Evolutionary conservation across 345 rosid genomes (phyloP).

Genomic region (Ceriops zippeliana): DNA sequence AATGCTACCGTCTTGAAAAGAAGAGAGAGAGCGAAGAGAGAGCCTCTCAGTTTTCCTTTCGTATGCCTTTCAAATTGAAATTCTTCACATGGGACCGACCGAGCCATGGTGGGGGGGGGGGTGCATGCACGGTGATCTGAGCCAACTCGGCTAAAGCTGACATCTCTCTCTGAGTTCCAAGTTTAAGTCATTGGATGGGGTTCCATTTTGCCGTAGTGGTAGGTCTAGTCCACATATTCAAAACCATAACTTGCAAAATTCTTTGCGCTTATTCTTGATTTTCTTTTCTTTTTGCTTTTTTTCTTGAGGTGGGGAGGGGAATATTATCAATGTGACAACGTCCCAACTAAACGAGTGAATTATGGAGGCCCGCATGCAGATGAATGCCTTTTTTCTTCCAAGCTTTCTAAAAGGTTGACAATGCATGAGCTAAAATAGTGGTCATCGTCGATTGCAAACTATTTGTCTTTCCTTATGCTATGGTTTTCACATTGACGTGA

Average conservation of each 20-base stretch:
- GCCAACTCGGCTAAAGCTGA: conserved; percentile 2
- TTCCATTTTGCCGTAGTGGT: not conserved
- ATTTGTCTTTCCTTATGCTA: not conserved
- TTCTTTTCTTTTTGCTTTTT: no score
- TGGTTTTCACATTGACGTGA: not conserved
- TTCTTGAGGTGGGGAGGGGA: not conserved
- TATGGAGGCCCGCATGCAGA: conserved; percentile 16
- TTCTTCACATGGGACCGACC: conserved; percentile 25
- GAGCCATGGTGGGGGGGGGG: not conserved
- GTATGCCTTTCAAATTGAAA: not conserved
- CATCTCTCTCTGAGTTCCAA: not conserved
- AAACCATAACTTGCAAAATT: not conserved
- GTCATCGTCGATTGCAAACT: not conserved
- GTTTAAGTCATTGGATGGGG: not conserved
- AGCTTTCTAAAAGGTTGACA: conserved; percentile 7
- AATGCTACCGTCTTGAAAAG: not conserved
- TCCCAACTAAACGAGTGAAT: not conserved
- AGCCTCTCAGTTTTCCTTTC: not conserved
- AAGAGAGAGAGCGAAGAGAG: not conserved
- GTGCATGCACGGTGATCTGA: not conserved
- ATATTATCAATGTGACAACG: not conserved
- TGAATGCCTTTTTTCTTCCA: not conserved
- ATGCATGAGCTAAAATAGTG: not conserved
- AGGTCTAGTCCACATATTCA: conserved; percentile 8
- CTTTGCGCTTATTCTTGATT: not conserved